Conservation (phyloP, 2,329 filamentous ascomycete species). For the Hypoxylon sp. region DNA sequence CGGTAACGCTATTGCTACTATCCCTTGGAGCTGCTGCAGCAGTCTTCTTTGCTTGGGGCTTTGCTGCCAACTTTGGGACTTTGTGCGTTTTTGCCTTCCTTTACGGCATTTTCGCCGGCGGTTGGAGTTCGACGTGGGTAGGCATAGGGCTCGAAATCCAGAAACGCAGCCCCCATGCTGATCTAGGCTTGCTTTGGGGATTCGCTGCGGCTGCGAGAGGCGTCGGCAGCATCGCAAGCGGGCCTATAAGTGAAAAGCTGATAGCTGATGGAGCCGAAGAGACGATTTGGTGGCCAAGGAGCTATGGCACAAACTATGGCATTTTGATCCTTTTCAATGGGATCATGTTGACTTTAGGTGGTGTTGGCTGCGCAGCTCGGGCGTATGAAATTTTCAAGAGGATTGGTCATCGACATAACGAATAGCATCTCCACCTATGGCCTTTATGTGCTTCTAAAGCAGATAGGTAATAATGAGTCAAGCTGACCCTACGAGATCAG, state of each 20-base stretch:
- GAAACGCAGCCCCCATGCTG: slow-evolving; percentile 33
- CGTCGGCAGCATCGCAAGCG: slow-evolving; percentile 35
- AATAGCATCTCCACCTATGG: background rate
- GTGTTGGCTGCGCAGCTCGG: slow-evolving; percentile 30
- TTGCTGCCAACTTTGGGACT: slow-evolving; percentile 31
- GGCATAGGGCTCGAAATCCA: slow-evolving; percentile 36
- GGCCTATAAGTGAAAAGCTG: slow-evolving; percentile 36
- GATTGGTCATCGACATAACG: slow-evolving; percentile 34
- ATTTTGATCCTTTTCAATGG: slow-evolving; percentile 37
- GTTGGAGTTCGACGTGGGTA: slow-evolving; percentile 40
- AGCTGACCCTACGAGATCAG: background rate
- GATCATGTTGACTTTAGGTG: slow-evolving; percentile 32
- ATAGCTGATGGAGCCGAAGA: slow-evolving; percentile 25
- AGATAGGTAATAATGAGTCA: background rate
- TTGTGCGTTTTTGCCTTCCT: slow-evolving; percentile 38
- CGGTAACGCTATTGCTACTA: slow-evolving; percentile 25
- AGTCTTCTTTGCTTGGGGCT: slow-evolving; percentile 39
- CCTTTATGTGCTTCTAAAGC: background rate
- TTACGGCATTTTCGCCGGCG: slow-evolving; percentile 38
- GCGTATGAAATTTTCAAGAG: slow-evolving; percentile 31
- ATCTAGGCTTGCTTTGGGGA: slow-evolving; percentile 37
- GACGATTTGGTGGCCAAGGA: slow-evolving; percentile 28
- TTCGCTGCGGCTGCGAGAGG: slow-evolving; percentile 39
- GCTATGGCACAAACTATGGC: slow-evolving; percentile 36
- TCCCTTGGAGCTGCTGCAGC: slow-evolving; percentile 34